These are phyloP conservation scores for Wickerhamomyces queroliae DNA, from an alignment of 805 yeast genomes.

Conservation along the genomic window DNA sequence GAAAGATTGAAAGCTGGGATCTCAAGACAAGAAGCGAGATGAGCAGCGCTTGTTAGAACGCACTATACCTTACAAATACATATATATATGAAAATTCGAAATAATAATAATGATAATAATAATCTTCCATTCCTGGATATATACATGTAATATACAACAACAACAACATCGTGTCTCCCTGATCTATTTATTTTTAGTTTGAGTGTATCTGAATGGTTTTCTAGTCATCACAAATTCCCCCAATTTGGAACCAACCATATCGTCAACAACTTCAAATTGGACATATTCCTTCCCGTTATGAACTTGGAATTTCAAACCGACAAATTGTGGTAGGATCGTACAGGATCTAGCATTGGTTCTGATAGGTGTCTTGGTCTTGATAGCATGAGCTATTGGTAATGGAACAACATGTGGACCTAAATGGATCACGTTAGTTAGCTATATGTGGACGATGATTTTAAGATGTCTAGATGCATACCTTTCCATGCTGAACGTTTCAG, in stretches of 20 bases:
- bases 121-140: background rate
- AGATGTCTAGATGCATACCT: conserved; percentile 25
- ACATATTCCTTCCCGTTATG: conserved; percentile 96
- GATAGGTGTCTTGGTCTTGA: conserved; percentile 75
- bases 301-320: conserved; percentile 88
- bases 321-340: conserved; percentile 92
- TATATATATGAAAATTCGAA: background rate
- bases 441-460: background rate
- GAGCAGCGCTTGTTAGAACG: background rate
- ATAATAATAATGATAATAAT: background rate
- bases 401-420: conserved; percentile 90
- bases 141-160: conserved; percentile 1
- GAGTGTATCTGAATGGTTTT: conserved; percentile 78
- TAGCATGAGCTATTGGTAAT: conserved; percentile 84
- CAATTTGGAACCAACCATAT: conserved; percentile 93
- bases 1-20: conserved; percentile 48
- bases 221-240: conserved; percentile 97
- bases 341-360: conserved; percentile 96
- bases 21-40: conserved; percentile 17
- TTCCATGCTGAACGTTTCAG: conserved; percentile 57
- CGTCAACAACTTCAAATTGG: conserved; percentile 79
- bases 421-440: no score
- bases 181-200: conserved; percentile 51
- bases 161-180: background rate
- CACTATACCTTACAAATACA: background rate